Evolutionary conservation across 1,139 yeast species (phyloP), one percentile per base, ranked within the genome.

Genomic region (Yamadazyma membranifaciens): DNA sequence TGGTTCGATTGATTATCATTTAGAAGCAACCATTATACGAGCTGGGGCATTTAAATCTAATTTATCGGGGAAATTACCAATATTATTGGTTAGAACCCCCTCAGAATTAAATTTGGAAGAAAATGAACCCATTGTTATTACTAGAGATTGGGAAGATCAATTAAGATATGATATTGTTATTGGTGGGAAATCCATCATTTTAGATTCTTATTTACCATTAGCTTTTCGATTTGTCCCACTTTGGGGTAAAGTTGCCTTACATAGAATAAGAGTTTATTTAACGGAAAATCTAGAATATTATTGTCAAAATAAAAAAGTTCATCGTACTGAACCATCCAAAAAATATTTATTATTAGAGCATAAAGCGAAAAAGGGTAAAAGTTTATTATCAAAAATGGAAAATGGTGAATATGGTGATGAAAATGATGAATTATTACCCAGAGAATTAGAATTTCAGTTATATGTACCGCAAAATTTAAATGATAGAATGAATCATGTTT

Each of bases 71-170:
- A 69, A 72, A 45, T 62, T 78, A 36, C 87, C 87, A 1, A 74
- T 92, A 1, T 71, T 69, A 4, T 67, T 92, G 20, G 78, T 92
- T 6, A 70, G 98, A 47, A 75, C 89, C 0, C 92, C 91, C 7
- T 74, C 88, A 0, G 91, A 85, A 45, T 78, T 77, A 34, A 86
- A 88, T 40, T 74, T 84, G 32, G 98, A 92, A 58, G 91, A 87
- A 54, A 83, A 86, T 46, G 98, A 92, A 58, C 98, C 98, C 0
- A 92, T 92, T 40, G 87, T 89, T 5, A 89, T 92, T 32, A 74
- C 86, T 12, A 73, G 95, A 48, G 92, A 87, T 51, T 92, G 98
- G 98, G 98, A 92, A 59, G 91, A 87, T 57, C 89, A 87, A 56
- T 63, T 92, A 32, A 82, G 83, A 50, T 92, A 92, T 57, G 97